Conservation (phyloP, 1,284 basidiomycete genomes). For the Cutaneotrichosporon cavernicola region DNA sequence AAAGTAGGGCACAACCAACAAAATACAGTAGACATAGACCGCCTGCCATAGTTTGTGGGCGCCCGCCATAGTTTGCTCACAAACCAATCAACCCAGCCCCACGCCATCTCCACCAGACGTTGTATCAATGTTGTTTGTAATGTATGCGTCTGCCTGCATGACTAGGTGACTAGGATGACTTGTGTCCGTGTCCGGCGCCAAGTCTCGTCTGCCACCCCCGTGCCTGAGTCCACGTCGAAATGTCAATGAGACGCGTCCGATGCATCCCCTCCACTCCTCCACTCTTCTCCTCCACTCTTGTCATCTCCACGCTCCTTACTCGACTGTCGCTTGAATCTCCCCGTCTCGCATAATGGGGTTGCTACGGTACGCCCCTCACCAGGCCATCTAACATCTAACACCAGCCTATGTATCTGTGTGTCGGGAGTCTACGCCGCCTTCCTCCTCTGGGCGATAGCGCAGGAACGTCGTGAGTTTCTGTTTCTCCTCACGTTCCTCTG, state of each 20-base stretch:
- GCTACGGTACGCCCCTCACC: neutral
- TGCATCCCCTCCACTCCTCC: neutral
- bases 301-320: neutral
- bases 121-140: constrained; percentile 8
- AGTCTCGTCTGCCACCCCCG: neutral
- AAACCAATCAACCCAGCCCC: no score
- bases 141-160: neutral
- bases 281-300: neutral
- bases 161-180: no score
- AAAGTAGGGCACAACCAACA: no score
- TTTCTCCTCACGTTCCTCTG: neutral
- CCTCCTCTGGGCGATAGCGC: constrained; percentile 81
- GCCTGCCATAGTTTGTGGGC: neutral
- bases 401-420: constrained; percentile 48
- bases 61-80: neutral
- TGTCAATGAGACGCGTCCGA: neutral
- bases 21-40: neutral
- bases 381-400: constrained; percentile 9
- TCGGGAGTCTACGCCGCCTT: constrained; percentile 54
- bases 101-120: neutral
- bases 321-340: neutral
- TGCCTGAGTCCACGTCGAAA: constrained; percentile 1
- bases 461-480: constrained; percentile 73
- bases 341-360: neutral
- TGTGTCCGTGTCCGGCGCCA: neutral